Evolutionary conservation across 768 basidiomycete genomes (phyloP), one percentile per base, ranked within the genome.

Genomic region (Naganishia onofrii): DNA sequence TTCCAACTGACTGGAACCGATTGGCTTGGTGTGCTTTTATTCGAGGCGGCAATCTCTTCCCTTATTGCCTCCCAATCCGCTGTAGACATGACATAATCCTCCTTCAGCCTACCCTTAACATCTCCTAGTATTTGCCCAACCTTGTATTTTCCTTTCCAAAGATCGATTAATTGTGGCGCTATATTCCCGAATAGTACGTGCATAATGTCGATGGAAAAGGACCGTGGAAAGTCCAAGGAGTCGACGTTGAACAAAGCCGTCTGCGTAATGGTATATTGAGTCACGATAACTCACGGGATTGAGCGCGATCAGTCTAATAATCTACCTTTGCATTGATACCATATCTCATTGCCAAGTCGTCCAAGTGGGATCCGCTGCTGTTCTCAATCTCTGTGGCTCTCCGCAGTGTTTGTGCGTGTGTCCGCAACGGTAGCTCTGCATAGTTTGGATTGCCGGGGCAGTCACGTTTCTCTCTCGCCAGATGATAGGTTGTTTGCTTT

Each of bases 141-240:
- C 71, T 85, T 85, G 78, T 78, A 85, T 17, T 74, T 69, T 0
- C 84, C 83, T 0, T 77, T 82, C 83, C 84, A 84, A 0, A 84
- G 73, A 0, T 68, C n/a, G 36, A 85, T 73, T 1, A 87, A 77
- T 57, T 82, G 84, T 26, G 73, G 75, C 31, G 84, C 71, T 0
- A 84, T 55, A 70, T 86, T 86, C 70, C 84, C 84, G 73, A 76
- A 83, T 28, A 85, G 76, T 0, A 84, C 78, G 64, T 87, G 85
- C 83, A 86, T 85, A 76, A 85, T 84, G 63, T 86, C 84, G 70
- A 82, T 82, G 0, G 84, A 84, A 42, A 79, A 78, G 26, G 84
- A 83, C 83, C 3, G 23, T 0, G 0, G 85, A 82, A 70, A 84
- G 83, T 6, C 75, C 74, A 26, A 84, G 23, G 64, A 63, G 34